A percentile compares a stretch with the other conserved stretches of the same genome.
Conservation (phyloP, 2,329 filamentous ascomycete species). For the Zymoseptoria brevis region DNA sequence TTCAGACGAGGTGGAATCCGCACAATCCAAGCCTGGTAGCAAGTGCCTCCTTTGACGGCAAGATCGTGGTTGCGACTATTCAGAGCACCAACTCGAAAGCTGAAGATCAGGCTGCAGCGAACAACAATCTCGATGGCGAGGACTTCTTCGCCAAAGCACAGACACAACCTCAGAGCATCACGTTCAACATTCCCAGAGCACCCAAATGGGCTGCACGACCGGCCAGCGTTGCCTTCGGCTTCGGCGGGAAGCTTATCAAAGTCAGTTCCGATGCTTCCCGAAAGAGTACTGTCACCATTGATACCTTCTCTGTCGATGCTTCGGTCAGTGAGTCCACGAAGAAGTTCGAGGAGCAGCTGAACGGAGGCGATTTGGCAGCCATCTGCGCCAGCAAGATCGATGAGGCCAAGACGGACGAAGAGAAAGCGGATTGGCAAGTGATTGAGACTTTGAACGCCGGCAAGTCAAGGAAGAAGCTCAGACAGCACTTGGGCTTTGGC, state of each 20-base stretch:
- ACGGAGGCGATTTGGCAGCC: conserved; percentile 64
- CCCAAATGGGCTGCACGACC: conserved; percentile 88
- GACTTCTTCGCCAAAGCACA: conserved; percentile 96
- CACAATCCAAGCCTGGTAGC: conserved; percentile 87
- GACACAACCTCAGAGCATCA: conserved; percentile 79
- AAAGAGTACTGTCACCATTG: conserved; percentile 71
- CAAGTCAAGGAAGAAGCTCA: conserved; percentile 76
- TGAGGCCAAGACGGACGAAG: conserved; percentile 72
- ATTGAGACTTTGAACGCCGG: conserved; percentile 80
- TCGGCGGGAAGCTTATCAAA: conserved; percentile 83
- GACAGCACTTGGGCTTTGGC: conserved; percentile 83
- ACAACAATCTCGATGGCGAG: conserved; percentile 68
- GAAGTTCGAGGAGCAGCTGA: conserved; percentile 76
- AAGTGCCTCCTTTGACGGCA: conserved; percentile 94
- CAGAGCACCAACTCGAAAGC: conserved; percentile 82
- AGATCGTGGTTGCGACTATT: conserved; percentile 85
- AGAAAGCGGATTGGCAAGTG: conserved; percentile 93
- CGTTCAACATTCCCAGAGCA: conserved; percentile 76
- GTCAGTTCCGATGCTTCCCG: conserved; percentile 60
- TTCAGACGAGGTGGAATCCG: conserved; percentile 89
- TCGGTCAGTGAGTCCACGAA: conserved; percentile 76
- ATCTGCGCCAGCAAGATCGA: conserved; percentile 76
- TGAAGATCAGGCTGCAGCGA: conserved; percentile 55
- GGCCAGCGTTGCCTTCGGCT: conserved; percentile 82
- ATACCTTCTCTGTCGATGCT: conserved; percentile 80